Base-by-base conservation (phyloP, 306 rosid species). In the Pyrus betulifolia region DNA sequence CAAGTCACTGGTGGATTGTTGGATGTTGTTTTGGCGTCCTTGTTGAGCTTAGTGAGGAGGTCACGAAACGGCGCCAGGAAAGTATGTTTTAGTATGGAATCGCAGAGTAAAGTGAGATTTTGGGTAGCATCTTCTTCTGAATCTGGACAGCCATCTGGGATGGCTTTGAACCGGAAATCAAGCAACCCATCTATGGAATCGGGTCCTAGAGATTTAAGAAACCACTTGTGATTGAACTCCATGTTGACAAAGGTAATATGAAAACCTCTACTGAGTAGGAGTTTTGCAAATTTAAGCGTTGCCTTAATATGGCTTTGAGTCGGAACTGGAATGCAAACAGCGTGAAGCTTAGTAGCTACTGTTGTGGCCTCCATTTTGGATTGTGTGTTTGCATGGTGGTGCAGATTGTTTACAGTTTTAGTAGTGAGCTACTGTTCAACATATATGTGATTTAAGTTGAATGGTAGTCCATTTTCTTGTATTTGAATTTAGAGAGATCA, bases 221-320 rank as follows among this genome's bases (percentile, higher is more conserved):
- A 75, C 18, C 72, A 38, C 19, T 64, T 75, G 71, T 75, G 78
- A 10, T 75, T 75, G 78, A 63, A 75, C 64, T 75, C 79, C 3
- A 72, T 21, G 54, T 75, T 75, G 25, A 51, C 65, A 31, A 64
- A 65, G 79, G 72, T 64, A 0, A 75, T 65, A n/a, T 75, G 71
- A 19, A 65, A 75, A n/a, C 79, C 79, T 75, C 35, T 64, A 2
- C 15, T 51, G n/a, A 51, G 72, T 9, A 75, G 79, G 9, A 75
- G 61, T 28, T 51, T 21, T 22, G 72, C 31, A 4, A 75, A 25
- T 25, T 75, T 31, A 22, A 75, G 79, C 40, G 45, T 30, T 13
- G 65, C 71, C 28, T 75, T 75, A 4, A 75, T 75, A 10, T 75
- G 79, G 25, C 79, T 15, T 64, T 75, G 79, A 40, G 11, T 1